Percentiles rank a stretch among this genome's conserved stretches.
These are phyloP conservation scores for Rubroboletus satanas DNA, from an alignment of 768 basidiomycete genomes.

Conservation along the genomic window DNA sequence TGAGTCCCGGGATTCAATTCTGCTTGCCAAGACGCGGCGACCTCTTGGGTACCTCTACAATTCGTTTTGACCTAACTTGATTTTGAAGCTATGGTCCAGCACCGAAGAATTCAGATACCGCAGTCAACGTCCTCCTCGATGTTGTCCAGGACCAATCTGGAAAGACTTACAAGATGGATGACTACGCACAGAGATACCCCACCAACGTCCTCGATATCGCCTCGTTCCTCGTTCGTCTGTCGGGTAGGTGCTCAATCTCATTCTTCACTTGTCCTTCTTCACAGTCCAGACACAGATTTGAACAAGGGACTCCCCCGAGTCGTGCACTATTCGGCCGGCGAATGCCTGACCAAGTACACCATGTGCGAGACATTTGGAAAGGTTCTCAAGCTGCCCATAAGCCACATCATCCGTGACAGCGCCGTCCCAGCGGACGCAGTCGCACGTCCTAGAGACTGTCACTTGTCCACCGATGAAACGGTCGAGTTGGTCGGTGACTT, in stretches of 20 bases:
- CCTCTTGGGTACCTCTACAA: too few species aligned
- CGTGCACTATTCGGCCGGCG: conserved; percentile 80
- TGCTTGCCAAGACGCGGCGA: too few species aligned
- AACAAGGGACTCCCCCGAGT: conserved; percentile 42
- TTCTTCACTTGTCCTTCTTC: background rate
- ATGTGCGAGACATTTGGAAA: conserved; percentile 79
- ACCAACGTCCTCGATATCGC: conserved; percentile 90
- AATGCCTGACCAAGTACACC: conserved; percentile 89
- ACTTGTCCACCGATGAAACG: conserved; percentile 73
- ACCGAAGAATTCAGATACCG: conserved; percentile 80
- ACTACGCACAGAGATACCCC: conserved; percentile 88
- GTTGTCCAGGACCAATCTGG: conserved; percentile 83
- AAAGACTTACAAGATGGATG: conserved; percentile 92
- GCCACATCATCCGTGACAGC: conserved; percentile 71
- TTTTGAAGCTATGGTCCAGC: conserved; percentile 79
- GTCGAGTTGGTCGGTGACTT: conserved; percentile 61
- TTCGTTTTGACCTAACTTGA: background rate
- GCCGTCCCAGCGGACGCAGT: conserved; percentile 67
- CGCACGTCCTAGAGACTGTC: conserved; percentile 75
- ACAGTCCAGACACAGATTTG: conserved; percentile 28
- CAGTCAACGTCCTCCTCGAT: conserved; percentile 85
- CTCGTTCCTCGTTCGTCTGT: conserved; percentile 72
- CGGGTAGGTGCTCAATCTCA: conserved; percentile 42
- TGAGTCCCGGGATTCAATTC: conserved; percentile 32
- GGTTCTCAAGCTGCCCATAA: conserved; percentile 65